Base-by-base conservation (phyloP, 768 basidiomycete genomes). In the Boletus rubescentipes region DNA sequence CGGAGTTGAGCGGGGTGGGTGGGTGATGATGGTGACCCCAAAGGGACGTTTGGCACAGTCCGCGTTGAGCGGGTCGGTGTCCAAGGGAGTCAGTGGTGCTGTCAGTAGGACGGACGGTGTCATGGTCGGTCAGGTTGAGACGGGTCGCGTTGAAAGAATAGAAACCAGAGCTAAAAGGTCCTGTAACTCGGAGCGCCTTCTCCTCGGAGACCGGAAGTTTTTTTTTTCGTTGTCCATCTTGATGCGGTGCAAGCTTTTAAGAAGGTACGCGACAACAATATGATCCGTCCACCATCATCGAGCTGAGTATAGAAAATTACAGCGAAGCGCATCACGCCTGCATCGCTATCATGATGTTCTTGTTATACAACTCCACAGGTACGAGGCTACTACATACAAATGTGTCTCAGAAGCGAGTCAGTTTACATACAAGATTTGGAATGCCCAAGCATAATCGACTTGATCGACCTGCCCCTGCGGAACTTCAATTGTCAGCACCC, bases 391-490 rank as follows among this genome's bases (percentile, higher is more conserved):
- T 15, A 26, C 26, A 26, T 26, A 26, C 26, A 26, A n/a, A n/a
- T n/a, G n/a, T n/a, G n/a, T 26, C 26, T 26, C 26, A 26, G 3
- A 18, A 23, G 5, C 21, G 1, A 23, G 4, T 54, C n/a, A 63
- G 14, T 37, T 37, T 21, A 41, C 51, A 55, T 77, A 77, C 39
- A 55, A 58, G 11, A 76, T 70, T 47, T 71, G 64, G 60, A 78
- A 77, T 3, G 74, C 74, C 76, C 76, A 77, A 2, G 77, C 76
- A 48, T 60, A 65, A 12, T 73, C 58, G 2, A 74, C 66, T 4
- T 42, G 49, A 23, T 66, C 60, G 0, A 64, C 55, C 35, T 64
- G 58, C 23, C 50, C 53, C 9, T 67, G 64, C 8, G 68, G 61
- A 5, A 72, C 65, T n/a, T 65, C 52, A 5, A 75, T 66, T 14